A percentile compares a stretch with the other conserved stretches of the same genome.
Evolutionary conservation across 106 monocot genomes (phyloP).

Genomic region (Ottelia alismoides): DNA sequence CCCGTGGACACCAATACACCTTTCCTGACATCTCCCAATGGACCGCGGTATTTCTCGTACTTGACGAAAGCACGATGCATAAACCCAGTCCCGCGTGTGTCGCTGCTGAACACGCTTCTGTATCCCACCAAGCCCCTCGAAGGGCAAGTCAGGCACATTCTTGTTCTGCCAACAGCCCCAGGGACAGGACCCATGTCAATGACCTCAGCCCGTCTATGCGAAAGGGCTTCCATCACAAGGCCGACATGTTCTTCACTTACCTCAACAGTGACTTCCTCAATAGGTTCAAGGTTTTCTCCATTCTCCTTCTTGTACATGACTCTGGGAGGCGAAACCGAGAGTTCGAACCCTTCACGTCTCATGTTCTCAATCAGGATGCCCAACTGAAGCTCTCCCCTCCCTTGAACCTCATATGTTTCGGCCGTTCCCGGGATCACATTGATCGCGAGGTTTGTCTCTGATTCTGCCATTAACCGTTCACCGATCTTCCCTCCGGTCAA

Average conservation of each 20-base stretch:
- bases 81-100: conserved; percentile 94
- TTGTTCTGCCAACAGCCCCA: conserved; percentile 64
- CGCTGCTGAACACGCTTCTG: conserved; percentile 92
- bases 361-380: conserved; percentile 99
- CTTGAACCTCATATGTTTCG: conserved; percentile 99
- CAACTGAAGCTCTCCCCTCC: conserved; percentile 96
- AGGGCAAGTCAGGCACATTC: conserved; percentile 77
- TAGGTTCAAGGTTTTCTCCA: conserved; percentile 72
- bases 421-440: conserved; percentile 95
- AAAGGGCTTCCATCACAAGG: conserved; percentile 96
- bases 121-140: conserved; percentile 99
- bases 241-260: conserved; percentile 99
- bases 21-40: conserved; percentile 94
- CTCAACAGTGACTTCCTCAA: conserved; percentile 99
- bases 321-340: conserved; percentile 94
- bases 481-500: conserved; percentile 97
- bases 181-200: conserved; percentile 96
- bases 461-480: conserved; percentile 76
- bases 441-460: conserved; percentile 97
- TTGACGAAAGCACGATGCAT: conserved; percentile 92
- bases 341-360: conserved; percentile 98
- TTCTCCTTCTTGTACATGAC: conserved; percentile 96
- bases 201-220: conserved; percentile 87
- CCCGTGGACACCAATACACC: conserved; percentile 94
- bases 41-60: conserved; percentile 76